These are phyloP conservation scores for Calocybe gambosa DNA, from an alignment of 1,284 basidiomycete species.

Conservation along the genomic window DNA sequence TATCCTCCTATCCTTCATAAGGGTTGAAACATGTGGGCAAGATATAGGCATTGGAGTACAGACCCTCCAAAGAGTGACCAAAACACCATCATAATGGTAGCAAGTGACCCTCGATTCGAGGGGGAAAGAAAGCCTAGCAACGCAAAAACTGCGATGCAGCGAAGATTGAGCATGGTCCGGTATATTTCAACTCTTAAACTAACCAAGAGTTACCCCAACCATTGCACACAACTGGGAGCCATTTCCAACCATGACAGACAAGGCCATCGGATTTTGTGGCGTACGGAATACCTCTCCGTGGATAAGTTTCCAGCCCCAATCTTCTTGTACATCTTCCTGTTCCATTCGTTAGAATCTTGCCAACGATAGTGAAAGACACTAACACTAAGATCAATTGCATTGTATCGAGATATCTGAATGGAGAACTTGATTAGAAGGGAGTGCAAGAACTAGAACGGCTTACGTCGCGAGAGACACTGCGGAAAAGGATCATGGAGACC, in stretches of 20 bases:
- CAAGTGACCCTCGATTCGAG: constrained; percentile 90
- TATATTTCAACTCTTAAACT: constrained; percentile 13
- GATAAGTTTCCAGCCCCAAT: constrained; percentile 97
- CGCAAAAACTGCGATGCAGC: constrained; percentile 69
- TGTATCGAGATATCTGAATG: constrained; percentile 88
- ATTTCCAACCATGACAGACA: constrained; percentile 87
- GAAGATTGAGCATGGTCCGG: neutral
- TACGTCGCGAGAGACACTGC: constrained; percentile 86
- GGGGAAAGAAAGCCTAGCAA: constrained; percentile 97
- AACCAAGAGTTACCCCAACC: constrained; percentile 83
- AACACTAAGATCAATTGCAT: constrained; percentile 88
- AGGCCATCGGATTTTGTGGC: constrained; percentile 71
- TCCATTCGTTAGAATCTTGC: constrained; percentile 7
- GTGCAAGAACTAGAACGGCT: constrained; percentile 28
- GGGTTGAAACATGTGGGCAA: neutral
- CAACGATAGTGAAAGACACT: constrained; percentile 19
- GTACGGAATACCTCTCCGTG: constrained; percentile 95
- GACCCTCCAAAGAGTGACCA: constrained; percentile 92
- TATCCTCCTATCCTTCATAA: constrained; percentile 77
- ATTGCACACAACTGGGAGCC: constrained; percentile 88
- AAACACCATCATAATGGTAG: constrained; percentile 93
- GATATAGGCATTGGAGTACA: constrained; percentile 17
- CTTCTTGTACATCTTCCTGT: constrained; percentile 94
- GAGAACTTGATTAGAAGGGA: constrained; percentile 9
- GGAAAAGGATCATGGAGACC: constrained; percentile 88